Evolutionary conservation across 176 grass and related monocot genomes (phyloP).

Genomic region (Microstegium vimineum): DNA sequence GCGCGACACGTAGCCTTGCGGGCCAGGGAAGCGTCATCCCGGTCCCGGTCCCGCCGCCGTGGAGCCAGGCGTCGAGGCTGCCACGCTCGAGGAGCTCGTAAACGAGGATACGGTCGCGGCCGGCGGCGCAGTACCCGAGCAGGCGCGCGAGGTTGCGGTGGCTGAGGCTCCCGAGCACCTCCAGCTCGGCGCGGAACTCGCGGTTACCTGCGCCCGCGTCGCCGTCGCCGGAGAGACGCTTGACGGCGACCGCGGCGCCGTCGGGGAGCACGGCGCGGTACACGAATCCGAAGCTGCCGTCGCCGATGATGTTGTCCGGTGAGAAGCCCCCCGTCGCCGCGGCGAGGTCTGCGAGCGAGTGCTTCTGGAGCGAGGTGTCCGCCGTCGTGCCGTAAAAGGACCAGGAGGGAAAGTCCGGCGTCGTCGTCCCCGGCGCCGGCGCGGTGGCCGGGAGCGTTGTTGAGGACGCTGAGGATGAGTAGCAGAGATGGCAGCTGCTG

Average conservation of each 20-base stretch:
- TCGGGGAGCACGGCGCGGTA: slow-evolving; percentile 65
- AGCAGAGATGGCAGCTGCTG: too few relatives aligned
- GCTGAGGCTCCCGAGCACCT: slow-evolving; percentile 61
- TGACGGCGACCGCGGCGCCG: slow-evolving; percentile 56
- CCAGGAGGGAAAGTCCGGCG: slow-evolving; percentile 14
- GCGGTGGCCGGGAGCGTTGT: not conserved
- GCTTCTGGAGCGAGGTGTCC: slow-evolving; percentile 43
- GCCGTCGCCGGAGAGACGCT: slow-evolving; percentile 57
- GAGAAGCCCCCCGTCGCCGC: slow-evolving; percentile 68
- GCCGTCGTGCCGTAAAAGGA: not conserved
- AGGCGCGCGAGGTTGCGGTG: slow-evolving; percentile 75
- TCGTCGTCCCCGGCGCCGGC: not conserved
- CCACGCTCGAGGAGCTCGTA: slow-evolving; percentile 84
- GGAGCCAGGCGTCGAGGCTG: slow-evolving; percentile 77
- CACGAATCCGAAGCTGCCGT: slow-evolving; percentile 92
- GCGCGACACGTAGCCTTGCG: slow-evolving; percentile 45
- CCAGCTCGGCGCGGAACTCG: slow-evolving; percentile 85
- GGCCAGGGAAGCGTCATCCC: slow-evolving; percentile 40
- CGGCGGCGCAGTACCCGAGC: slow-evolving; percentile 70
- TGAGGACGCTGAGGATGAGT: too few relatives aligned
- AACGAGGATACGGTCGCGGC: slow-evolving; percentile 66
- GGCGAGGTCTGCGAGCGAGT: slow-evolving; percentile 61
- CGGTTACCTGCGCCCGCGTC: slow-evolving; percentile 50
- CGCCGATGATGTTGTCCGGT: slow-evolving; percentile 74
- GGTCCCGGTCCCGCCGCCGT: slow-evolving; percentile 10